Evolutionary conservation across 805 yeast species (phyloP).

Genomic region (Candida tibetensis): DNA sequence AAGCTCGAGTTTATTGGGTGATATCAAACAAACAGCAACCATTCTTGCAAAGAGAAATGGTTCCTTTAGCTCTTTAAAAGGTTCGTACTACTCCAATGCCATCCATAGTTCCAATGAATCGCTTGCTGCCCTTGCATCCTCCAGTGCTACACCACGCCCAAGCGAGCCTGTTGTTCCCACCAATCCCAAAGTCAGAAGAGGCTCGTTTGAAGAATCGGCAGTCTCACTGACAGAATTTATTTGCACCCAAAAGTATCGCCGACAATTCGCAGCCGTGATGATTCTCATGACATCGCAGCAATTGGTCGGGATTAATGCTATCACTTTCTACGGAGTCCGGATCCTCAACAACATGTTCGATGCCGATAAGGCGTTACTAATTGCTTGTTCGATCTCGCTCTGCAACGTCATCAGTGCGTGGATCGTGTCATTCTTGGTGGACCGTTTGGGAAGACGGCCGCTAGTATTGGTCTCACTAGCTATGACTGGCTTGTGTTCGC

Average conservation of each 20-base stretch:
- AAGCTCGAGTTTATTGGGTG: conserved; percentile 2
- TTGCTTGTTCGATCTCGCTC: conserved; percentile 17
- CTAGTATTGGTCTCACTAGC: conserved; percentile 26
- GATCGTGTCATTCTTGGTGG: conserved; percentile 16
- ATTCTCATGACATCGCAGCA: conserved; percentile 40
- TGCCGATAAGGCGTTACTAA: conserved; percentile 15
- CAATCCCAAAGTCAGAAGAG: conserved; percentile 22
- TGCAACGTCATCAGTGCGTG: conserved; percentile 18
- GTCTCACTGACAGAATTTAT: conserved; percentile 22
- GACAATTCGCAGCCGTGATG: conserved; percentile 28
- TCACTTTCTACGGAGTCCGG: conserved; percentile 23
- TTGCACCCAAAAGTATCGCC: conserved; percentile 15
- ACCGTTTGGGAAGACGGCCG: conserved; percentile 20
- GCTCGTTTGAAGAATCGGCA: conserved; percentile 30
- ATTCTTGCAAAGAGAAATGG: background rate
- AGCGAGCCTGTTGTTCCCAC: background rate
- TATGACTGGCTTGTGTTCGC: conserved; percentile 22
- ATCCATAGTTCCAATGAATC: background rate
- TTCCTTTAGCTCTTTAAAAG: background rate
- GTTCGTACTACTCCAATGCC: background rate
- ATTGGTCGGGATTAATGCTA: conserved; percentile 28
- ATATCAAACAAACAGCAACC: background rate
- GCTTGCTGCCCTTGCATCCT: background rate
- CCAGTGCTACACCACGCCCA: conserved; percentile 1
- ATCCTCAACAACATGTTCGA: conserved; percentile 13